Percentiles rank a stretch among this genome's conserved stretches.
These are phyloP conservation scores for Magnusiomyces suaveolens DNA, from an alignment of 1,139 yeast genomes.

Conservation along the genomic window DNA sequence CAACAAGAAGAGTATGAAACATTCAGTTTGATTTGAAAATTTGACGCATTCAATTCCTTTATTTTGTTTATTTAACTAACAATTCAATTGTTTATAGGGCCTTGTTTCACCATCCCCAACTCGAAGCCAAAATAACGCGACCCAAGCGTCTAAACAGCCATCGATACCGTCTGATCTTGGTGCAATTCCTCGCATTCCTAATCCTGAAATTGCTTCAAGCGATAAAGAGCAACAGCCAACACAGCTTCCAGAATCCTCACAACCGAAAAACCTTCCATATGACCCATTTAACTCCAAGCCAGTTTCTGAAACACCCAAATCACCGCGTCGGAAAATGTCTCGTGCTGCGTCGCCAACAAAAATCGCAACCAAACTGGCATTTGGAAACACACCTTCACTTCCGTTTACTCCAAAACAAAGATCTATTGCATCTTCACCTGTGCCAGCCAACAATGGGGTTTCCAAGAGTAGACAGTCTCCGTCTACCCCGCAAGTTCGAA, in stretches of 20 bases:
- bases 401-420: slow-evolving; percentile 1
- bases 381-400: neutral
- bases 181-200: neutral
- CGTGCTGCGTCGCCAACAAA: neutral
- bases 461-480: neutral
- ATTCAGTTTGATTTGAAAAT: neutral
- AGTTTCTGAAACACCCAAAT: neutral
- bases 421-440: slow-evolving; percentile 1
- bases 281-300: neutral
- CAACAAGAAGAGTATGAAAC: neutral
- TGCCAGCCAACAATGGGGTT: neutral
- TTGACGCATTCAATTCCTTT: neutral
- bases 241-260: neutral
- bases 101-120: neutral
- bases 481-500: neutral
- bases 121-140: neutral
- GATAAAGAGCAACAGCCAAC: neutral
- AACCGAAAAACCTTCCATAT: neutral
- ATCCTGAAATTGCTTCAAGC: neutral
- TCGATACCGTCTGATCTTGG: neutral
- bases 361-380: neutral
- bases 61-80: neutral
- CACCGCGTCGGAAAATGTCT: neutral
- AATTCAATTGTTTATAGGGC: neutral
- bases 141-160: neutral